Evolutionary conservation across 345 rosid species (phyloP).

Genomic region (rapeseed (Brassica napus)): Da-Ae NC_063434.1:3341501-3342000

Average conservation of each 20-base stretch:
- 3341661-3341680: constrained; percentile 37
- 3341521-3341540: constrained; percentile 31
- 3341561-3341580: neutral
- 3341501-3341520: constrained; percentile 44
- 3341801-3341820: constrained; percentile 36
- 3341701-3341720: constrained; percentile 38
- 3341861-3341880: neutral
- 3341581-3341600: neutral
- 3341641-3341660: neutral
- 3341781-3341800: constrained; percentile 53
- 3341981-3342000: neutral
- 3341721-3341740: constrained; percentile 40
- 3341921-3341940: neutral
- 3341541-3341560: constrained; percentile 8
- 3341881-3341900: neutral
- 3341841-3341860: neutral
- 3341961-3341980: constrained; percentile 7
- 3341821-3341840: constrained; percentile 28
- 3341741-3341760: constrained; percentile 3
- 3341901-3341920: constrained; percentile 25
- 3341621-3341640: neutral
- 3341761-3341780: constrained; percentile 5
- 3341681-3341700: neutral
- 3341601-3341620: neutral
- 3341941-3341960: neutral